phyloP scores from a whole-genome alignment of 163 green algal species.

The Chlamydomonas reinhardtii region DNA sequence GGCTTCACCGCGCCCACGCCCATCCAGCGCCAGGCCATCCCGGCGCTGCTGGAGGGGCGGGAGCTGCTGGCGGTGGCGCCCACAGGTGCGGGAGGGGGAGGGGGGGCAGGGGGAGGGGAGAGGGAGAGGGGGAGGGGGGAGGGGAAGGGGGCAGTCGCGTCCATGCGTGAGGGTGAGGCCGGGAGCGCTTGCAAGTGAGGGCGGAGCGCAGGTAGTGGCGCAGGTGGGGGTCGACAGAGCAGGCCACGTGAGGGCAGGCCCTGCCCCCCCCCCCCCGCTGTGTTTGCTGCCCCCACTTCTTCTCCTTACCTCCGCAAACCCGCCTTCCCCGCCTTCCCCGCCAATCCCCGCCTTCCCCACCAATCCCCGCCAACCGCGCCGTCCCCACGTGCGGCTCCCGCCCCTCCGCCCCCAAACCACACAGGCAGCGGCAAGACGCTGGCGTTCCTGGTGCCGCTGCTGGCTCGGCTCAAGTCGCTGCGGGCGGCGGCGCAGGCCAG shows the following conservation, averaged over 20 bases:
- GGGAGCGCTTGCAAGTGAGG: too few species aligned
- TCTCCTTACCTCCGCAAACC: too few species aligned
- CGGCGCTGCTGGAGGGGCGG: slow-evolving; percentile 72
- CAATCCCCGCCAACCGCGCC: too few species aligned
- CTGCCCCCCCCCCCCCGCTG: too few species aligned
- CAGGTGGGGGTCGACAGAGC: too few species aligned
- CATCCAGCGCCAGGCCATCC: slow-evolving; percentile 95
- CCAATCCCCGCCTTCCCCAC: too few species aligned
- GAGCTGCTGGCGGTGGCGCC: slow-evolving; percentile 93
- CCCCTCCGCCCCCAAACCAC: neutral
- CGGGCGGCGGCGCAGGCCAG: neutral
- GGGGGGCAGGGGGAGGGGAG: neutral
- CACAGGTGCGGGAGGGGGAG: slow-evolving; percentile 71
- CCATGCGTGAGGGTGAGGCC: too few species aligned
- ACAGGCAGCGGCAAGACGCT: slow-evolving; percentile 88
- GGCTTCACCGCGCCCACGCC: slow-evolving; percentile 85
- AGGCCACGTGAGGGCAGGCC: too few species aligned
- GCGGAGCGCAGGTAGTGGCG: too few species aligned
- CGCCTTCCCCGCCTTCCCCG: too few species aligned
- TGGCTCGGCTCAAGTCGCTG: slow-evolving; percentile 57
- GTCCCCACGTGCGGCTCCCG: too few species aligned
- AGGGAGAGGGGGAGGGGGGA: neutral
- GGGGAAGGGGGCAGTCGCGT: neutral
- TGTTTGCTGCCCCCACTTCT: too few species aligned
- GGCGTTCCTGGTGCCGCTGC: slow-evolving; percentile 84